These are phyloP conservation scores for Saccharomycopsis synnaedendra DNA, from an alignment of 805 yeast species.

Conservation along the genomic window DNA sequence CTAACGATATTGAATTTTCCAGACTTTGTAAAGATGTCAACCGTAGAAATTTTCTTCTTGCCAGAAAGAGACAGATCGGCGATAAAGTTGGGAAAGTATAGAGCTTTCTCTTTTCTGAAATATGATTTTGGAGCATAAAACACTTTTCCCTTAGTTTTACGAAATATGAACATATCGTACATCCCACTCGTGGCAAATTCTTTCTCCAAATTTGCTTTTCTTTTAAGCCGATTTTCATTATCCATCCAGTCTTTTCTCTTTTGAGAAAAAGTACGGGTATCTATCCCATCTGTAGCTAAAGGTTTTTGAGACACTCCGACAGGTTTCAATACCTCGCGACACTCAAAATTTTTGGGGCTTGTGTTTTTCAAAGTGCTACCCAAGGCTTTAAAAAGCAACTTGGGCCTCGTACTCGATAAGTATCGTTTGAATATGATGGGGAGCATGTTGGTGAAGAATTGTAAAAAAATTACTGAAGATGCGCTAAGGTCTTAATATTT, in stretches of 20 bases:
- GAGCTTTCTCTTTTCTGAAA: conserved; percentile 60
- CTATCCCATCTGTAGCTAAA: conserved; percentile 26
- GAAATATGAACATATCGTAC: conserved; percentile 50
- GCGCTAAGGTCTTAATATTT: too few relatives aligned
- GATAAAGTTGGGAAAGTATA: conserved; percentile 71
- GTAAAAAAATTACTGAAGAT: too few relatives aligned
- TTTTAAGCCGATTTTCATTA: conserved; percentile 29
- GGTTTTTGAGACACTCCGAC: conserved; percentile 35
- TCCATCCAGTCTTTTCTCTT: conserved; percentile 37
- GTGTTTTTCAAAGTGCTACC: conserved; percentile 12
- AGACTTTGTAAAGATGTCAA: conserved; percentile 18
- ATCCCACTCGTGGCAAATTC: conserved; percentile 62
- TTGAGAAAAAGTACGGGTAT: conserved; percentile 28
- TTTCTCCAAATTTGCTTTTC: conserved; percentile 43
- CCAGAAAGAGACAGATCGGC: conserved; percentile 19
- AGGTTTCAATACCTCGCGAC: conserved; percentile 27
- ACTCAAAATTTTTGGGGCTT: conserved; percentile 12
- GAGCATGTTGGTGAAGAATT: background rate
- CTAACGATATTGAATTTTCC: conserved; percentile 55
- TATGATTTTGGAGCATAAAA: conserved; percentile 74
- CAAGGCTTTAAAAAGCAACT: conserved; percentile 4
- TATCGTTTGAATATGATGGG: background rate
- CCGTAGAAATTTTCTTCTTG: conserved; percentile 15
- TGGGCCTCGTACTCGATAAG: background rate
- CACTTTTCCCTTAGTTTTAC: conserved; percentile 74